Conservation (phyloP, 2,329 filamentous ascomycete species). For the Penicillium sp. region DNA sequence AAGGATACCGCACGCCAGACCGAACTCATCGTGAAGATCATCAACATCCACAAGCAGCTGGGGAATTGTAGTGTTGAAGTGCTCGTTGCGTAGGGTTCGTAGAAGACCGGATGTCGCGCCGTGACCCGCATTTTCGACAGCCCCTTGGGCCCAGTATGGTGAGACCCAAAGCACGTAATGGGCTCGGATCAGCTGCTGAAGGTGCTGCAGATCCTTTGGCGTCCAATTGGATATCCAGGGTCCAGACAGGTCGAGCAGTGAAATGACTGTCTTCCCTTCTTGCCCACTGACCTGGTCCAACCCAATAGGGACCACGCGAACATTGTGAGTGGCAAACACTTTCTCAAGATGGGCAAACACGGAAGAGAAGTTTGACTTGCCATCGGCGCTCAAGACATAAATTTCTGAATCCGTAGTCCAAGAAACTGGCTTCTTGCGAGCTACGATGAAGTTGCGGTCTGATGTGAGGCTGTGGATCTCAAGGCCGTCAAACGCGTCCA, state of each 20-base stretch:
- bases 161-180: conserved; percentile 26
- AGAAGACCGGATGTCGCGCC: conserved; percentile 25
- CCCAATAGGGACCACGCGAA: conserved; percentile 10
- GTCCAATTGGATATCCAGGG: conserved; percentile 18
- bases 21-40: conserved; percentile 11
- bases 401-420: conserved; percentile 20
- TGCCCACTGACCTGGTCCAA: conserved; percentile 13
- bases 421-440: conserved; percentile 8
- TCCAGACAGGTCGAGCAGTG: conserved; percentile 17
- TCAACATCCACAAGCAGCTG: conserved; percentile 21
- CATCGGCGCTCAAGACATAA: conserved; percentile 11
- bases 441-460: conserved; percentile 13
- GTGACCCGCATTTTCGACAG: conserved; percentile 16
- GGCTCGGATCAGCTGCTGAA: conserved; percentile 13
- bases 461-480: conserved; percentile 14
- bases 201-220: conserved; percentile 9
- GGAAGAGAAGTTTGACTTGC: background rate
- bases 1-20: conserved; percentile 12
- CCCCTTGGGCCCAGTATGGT: conserved; percentile 14
- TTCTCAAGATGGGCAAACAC: conserved; percentile 13
- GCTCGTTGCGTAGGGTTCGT: conserved; percentile 29
- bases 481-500: conserved; percentile 9
- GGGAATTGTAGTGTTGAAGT: conserved; percentile 17
- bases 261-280: conserved; percentile 21
- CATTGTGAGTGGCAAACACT: conserved; percentile 14